A percentile compares a stretch with the other conserved stretches of the same genome.
Evolutionary conservation across 768 basidiomycete genomes (phyloP).

Genomic region (Strobilomyces echinocephalus): DNA sequence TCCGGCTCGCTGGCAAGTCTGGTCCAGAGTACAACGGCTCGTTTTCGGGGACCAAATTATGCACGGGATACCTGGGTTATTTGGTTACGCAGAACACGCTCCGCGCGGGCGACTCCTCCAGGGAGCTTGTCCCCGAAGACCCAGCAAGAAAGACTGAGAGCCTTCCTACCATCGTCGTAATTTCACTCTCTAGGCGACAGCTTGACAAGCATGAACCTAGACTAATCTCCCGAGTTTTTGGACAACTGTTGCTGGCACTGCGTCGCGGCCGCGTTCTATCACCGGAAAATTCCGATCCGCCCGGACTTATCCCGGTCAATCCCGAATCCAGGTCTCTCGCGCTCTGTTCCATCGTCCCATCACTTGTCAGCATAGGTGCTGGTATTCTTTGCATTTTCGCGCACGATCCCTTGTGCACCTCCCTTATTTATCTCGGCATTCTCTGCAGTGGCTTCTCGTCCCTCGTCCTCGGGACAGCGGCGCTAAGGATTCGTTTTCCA

Average conservation of each 20-base stretch:
- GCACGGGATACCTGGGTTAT: constrained; percentile 53
- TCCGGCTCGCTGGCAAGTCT: constrained; percentile 24
- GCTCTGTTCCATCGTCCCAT: constrained; percentile 19
- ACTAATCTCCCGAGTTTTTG: no score
- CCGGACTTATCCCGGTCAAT: constrained; percentile 2
- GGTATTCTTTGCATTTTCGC: constrained; percentile 18
- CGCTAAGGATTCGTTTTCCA: constrained; percentile 19
- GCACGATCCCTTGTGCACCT: constrained; percentile 23
- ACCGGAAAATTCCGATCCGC: no score
- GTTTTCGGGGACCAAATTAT: constrained; percentile 54
- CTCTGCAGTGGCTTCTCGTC: constrained; percentile 30
- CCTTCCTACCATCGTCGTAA: constrained; percentile 11
- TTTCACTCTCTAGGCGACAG: constrained; percentile 9
- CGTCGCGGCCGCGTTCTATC: no score
- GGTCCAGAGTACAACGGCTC: constrained; percentile 71
- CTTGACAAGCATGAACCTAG: no score
- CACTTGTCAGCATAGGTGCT: constrained; percentile 20
- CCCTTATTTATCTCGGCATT: constrained; percentile 31
- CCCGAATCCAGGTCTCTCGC: constrained; percentile 12
- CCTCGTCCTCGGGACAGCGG: constrained; percentile 24
- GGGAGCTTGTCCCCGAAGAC: constrained; percentile 7
- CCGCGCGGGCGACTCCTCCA: not conserved
- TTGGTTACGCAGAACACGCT: constrained; percentile 32
- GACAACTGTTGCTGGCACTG: no score
- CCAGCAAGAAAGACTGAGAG: constrained; percentile 15